Evolutionary conservation across 805 yeast species (phyloP).

Genomic region (Wickerhamiella vanderwaltii): DNA sequence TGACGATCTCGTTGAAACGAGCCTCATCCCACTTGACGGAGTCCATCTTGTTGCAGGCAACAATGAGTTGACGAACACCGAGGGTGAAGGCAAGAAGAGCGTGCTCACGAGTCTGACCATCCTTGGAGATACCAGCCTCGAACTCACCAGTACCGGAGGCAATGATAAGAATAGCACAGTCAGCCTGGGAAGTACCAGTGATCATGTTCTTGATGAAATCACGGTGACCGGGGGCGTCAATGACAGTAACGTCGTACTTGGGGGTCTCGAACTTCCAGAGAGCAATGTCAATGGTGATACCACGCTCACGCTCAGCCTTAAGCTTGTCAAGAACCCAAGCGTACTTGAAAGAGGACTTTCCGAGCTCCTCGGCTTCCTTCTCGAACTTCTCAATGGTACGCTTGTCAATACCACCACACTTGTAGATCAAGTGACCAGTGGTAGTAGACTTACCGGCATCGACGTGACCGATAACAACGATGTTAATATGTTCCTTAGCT

Average conservation of each 20-base stretch:
- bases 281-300: constrained; percentile 92
- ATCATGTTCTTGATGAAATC: constrained; percentile 95
- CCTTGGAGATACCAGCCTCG: constrained; percentile 92
- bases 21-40: constrained; percentile 77
- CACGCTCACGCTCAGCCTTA: constrained; percentile 94
- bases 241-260: constrained; percentile 78
- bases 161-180: constrained; percentile 79
- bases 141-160: constrained; percentile 91
- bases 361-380: constrained; percentile 95
- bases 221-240: constrained; percentile 94
- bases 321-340: constrained; percentile 95
- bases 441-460: constrained; percentile 98
- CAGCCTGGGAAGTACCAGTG: constrained; percentile 91
- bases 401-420: constrained; percentile 98
- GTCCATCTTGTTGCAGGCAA: constrained; percentile 93
- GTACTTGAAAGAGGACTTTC: constrained; percentile 95
- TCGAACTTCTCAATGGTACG: constrained; percentile 97
- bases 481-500: constrained; percentile 97
- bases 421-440: constrained; percentile 98
- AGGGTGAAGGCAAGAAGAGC: constrained; percentile 81
- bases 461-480: constrained; percentile 99
- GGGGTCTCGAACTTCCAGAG: constrained; percentile 90
- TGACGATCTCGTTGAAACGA: constrained; percentile 93
- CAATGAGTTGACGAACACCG: constrained; percentile 78
- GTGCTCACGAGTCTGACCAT: constrained; percentile 93